Base-by-base conservation (phyloP, 2,329 filamentous ascomycete species). In the Westerdykella ornata region DNA sequence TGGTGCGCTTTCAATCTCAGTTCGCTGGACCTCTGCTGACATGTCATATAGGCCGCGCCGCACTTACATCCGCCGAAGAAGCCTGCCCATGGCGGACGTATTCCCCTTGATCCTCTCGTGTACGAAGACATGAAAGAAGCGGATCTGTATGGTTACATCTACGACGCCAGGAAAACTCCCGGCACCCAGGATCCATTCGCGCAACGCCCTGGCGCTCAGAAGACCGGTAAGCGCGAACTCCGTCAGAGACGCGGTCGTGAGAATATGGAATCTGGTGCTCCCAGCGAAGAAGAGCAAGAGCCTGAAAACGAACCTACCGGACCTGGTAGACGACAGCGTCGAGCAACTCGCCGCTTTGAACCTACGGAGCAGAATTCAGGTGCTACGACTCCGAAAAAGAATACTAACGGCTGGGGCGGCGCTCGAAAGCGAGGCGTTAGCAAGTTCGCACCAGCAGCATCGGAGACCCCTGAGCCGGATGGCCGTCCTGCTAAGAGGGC, bases 111-210 rank as follows among this genome's bases (percentile, higher is more conserved):
- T 11, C 62, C 65, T 4, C 60, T 66, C n/a, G 56, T 76, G 2
- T 80, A 71, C 45, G 77, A 80, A 52, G 77, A 78, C 49, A 73
- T 73, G 59, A 80, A 80, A 49, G 78, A 81, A 62, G 72, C 78
- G 1, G 72, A 73, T 43, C 62, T 82, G 0, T 82, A 81, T 53
- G 75, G 76, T 41, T 81, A 80, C 56, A 70, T 68, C 26, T 76
- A 76, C 54, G 75, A 77, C 46, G 60, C 73, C 0, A 74, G 74
- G 50, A 72, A 70, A 43, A 51, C 66, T 34, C 62, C 63, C 11
- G 72, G 72, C n/a, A 66, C 63, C 39, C 78, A 80, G 48, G 73
- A 81, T 52, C 75, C 78, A 0, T 78, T 77, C 43, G 58, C 67
- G 1, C 78, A 81, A 46, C 63, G 67, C 26, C 66, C 70, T 36